Percentiles rank a stretch among this genome's conserved stretches.
Evolutionary conservation across 106 monocot genomes (phyloP).

Genomic region (Narthecium ossifragum): DNA sequence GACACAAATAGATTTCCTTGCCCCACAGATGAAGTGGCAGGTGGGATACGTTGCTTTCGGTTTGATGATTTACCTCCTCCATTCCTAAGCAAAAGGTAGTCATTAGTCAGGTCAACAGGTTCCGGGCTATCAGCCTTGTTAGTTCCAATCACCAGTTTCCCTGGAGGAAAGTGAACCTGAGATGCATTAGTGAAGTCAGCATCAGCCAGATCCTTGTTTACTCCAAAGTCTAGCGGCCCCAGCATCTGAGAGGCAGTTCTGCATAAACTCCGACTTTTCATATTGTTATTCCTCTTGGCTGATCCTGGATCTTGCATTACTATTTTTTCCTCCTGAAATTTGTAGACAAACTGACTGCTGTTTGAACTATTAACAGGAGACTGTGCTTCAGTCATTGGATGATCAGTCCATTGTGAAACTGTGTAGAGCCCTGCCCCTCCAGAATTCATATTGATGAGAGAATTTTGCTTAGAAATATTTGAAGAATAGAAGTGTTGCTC

Average conservation of each 20-base stretch:
- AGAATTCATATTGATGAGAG: not conserved
- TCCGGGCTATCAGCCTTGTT: not conserved
- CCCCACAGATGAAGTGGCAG: conserved; percentile 7
- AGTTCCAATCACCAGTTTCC: not conserved
- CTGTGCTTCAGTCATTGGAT: conserved; percentile 5
- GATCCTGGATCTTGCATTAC: conserved; percentile 6
- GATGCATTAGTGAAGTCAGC: not conserved
- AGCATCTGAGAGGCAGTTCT: not conserved
- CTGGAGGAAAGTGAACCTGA: not conserved
- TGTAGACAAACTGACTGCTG: conserved; percentile 10
- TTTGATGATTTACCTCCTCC: not conserved
- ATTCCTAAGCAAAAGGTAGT: not conserved
- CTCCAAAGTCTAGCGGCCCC: not conserved
- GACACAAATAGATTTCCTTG: conserved; percentile 7
- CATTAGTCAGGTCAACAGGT: not conserved
- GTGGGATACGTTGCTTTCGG: not conserved
- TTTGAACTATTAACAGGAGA: conserved; percentile 8
- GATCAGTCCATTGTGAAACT: conserved; percentile 17
- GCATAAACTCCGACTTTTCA: conserved; percentile 10
- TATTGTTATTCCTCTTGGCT: too few species aligned
- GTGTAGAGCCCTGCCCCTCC: not conserved
- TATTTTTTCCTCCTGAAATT: conserved; percentile 1
- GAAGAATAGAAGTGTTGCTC: too few species aligned
- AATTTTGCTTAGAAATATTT: not conserved
- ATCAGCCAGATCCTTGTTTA: not conserved